Evolutionary conservation across 2,329 filamentous ascomycete species (phyloP).

Genomic region (Triangularia setosa): DNA sequence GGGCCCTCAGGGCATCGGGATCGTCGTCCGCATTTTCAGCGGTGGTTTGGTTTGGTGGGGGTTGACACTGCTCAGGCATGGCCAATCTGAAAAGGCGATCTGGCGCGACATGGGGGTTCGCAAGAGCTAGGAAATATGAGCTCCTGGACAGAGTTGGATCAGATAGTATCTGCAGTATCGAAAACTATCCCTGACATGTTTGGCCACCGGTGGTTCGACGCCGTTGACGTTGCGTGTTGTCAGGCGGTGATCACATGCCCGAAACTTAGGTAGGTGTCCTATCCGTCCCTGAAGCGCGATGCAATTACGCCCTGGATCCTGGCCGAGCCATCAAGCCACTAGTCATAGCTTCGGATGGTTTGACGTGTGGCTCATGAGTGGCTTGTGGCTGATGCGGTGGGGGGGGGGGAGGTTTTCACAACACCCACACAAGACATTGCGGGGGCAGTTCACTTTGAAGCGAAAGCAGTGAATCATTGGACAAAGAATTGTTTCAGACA

Average conservation of each 20-base stretch:
- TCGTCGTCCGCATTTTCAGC: conserved; percentile 16
- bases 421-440: background rate
- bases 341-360: background rate
- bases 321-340: background rate
- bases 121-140: background rate
- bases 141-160: background rate
- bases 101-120: conserved; percentile 15
- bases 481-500: background rate
- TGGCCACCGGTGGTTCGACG: background rate
- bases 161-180: background rate
- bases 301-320: background rate
- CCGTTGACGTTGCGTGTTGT: background rate
- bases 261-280: background rate
- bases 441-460: background rate
- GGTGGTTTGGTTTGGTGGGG: conserved; percentile 27
- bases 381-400: background rate
- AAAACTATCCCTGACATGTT: background rate
- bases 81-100: conserved; percentile 15
- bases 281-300: background rate
- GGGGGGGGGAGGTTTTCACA: background rate
- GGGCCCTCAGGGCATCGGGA: conserved; percentile 40
- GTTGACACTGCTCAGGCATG: conserved; percentile 46
- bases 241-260: background rate
- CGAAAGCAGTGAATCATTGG: background rate
- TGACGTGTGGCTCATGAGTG: background rate